These are phyloP conservation scores for Sporothrix euskadiensis DNA, from an alignment of 2,329 filamentous ascomycete species.

Conservation along the genomic window DNA sequence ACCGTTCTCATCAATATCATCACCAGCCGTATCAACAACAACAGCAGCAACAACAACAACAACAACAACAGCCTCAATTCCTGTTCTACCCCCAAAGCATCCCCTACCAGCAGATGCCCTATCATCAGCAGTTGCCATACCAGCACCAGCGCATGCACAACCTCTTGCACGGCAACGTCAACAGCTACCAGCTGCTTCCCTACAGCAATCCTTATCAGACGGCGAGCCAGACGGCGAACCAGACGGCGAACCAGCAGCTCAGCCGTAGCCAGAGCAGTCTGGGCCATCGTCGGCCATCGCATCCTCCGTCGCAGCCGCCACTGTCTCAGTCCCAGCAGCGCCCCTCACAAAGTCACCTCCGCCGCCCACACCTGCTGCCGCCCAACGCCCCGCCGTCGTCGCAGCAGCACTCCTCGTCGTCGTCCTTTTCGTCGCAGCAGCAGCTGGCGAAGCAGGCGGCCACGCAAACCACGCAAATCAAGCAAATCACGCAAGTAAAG, in stretches of 20 bases:
- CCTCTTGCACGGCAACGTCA: constrained; percentile 6
- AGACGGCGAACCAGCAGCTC: background rate
- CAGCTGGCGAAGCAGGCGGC: background rate
- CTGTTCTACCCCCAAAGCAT: constrained; percentile 1
- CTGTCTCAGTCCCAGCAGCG: background rate
- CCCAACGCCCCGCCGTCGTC: background rate
- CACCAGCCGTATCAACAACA: background rate
- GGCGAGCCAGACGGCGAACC: background rate
- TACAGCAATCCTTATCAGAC: background rate
- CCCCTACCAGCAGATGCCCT: constrained; percentile 20
- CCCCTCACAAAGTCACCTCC: background rate
- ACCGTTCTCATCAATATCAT: background rate
- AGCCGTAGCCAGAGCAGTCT: background rate
- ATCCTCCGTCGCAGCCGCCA: background rate
- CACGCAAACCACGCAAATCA: background rate
- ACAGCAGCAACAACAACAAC: background rate
- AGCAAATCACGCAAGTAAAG: background rate
- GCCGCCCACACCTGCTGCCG: constrained; percentile 1
- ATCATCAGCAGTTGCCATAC: background rate
- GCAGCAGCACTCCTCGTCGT: constrained; percentile 6
- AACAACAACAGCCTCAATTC: background rate
- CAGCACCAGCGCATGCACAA: constrained; percentile 20
- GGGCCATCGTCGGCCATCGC: too few species aligned
- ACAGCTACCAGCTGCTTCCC: background rate
- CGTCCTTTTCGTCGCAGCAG: constrained; percentile 11